A percentile compares a stretch with the other conserved stretches of the same genome.
Conservation (phyloP, 164 flowering plant genomes). For the Chloranthus sessilifolius region DNA sequence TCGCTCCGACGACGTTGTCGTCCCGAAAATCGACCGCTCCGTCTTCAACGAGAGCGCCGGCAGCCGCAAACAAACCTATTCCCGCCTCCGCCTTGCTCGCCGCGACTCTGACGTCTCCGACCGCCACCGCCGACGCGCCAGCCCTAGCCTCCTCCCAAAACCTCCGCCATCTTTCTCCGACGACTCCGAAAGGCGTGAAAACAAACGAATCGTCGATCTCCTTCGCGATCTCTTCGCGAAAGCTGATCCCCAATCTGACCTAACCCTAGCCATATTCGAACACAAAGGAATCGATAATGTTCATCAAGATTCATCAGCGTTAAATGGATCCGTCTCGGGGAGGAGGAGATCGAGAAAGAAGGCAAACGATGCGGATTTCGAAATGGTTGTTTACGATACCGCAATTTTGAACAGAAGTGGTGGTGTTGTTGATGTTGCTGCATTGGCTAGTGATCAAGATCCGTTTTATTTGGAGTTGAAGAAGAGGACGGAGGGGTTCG, state of each 20-base stretch:
- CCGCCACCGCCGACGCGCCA: conserved; percentile 15
- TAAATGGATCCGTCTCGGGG: too few relatives aligned
- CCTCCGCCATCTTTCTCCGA: conserved; percentile 12
- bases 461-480: conserved; percentile 47
- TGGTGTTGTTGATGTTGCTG: conserved; percentile 37
- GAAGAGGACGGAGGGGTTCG: conserved; percentile 51
- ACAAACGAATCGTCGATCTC: conserved; percentile 32
- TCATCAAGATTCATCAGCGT: too few relatives aligned
- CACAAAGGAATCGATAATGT: too few relatives aligned
- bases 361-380: too few relatives aligned
- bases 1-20: conserved; percentile 39
- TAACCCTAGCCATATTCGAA: too few relatives aligned
- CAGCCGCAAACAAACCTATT: conserved; percentile 82
- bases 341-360: too few relatives aligned
- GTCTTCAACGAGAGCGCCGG: conserved; percentile 92
- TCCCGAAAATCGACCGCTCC: conserved; percentile 76
- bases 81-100: conserved; percentile 75
- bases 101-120: conserved; percentile 25
- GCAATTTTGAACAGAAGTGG: conserved; percentile 41
- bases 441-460: conserved; percentile 38
- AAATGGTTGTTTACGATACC: too few relatives aligned
- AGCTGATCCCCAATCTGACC: conserved; percentile 9
- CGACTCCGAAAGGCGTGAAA: conserved; percentile 37
- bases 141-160: conserved; percentile 12
- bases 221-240: conserved; percentile 48